A percentile compares a stretch with the other conserved stretches of the same genome.
Evolutionary conservation across 2,329 filamentous ascomycete genomes (phyloP).

Genomic region (Cercospora sojina): DNA sequence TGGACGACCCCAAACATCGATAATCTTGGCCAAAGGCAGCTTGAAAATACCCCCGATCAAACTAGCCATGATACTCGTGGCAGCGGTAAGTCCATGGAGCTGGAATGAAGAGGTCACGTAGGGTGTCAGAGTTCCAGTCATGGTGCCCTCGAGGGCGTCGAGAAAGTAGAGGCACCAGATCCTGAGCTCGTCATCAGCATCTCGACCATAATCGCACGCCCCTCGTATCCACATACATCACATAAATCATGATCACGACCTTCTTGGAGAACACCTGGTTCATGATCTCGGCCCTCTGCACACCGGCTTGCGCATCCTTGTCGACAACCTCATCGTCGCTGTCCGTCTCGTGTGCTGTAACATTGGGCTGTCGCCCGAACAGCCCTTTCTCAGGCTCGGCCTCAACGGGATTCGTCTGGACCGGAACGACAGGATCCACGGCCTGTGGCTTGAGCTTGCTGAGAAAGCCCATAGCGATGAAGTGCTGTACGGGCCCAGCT

Average conservation of each 20-base stretch:
- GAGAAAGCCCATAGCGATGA: neutral
- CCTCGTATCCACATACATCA: constrained; percentile 35
- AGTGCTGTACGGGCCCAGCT: neutral
- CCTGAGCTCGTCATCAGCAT: constrained; percentile 30
- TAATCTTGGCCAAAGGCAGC: constrained; percentile 64
- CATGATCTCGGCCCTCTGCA: constrained; percentile 44
- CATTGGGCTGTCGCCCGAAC: neutral
- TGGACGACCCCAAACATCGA: constrained; percentile 66
- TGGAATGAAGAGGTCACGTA: constrained; percentile 54
- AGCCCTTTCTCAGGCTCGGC: constrained; percentile 1
- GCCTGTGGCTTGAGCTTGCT: constrained; percentile 6
- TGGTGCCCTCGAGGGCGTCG: constrained; percentile 49
- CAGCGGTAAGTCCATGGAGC: constrained; percentile 55
- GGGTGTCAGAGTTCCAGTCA: constrained; percentile 42
- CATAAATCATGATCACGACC: constrained; percentile 41
- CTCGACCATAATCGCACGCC: neutral
- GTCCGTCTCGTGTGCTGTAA: constrained; percentile 4
- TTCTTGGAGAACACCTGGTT: constrained; percentile 43
- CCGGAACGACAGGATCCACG: neutral
- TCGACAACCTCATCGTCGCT: constrained; percentile 13
- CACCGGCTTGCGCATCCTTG: constrained; percentile 38
- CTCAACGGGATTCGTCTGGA: constrained; percentile 4
- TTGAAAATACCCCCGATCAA: constrained; percentile 61
- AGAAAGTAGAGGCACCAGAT: constrained; percentile 52
- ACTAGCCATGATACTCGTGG: constrained; percentile 55